phyloP scores from a whole-genome alignment of 805 yeast species.

The Sungouiozyma intestinalis region DNA sequence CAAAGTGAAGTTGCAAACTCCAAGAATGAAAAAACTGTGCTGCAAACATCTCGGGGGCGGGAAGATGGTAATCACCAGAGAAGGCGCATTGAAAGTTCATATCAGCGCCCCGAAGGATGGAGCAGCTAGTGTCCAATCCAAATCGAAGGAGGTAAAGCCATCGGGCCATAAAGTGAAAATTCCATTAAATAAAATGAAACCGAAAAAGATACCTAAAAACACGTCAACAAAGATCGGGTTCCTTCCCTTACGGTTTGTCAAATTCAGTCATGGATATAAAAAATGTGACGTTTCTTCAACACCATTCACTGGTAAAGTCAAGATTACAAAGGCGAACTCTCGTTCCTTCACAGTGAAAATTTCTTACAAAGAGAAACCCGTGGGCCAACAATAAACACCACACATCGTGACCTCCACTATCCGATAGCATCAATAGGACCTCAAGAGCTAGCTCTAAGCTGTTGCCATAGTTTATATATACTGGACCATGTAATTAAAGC shows the following conservation, averaged over 20 bases:
- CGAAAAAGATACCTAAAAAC: slow-evolving; percentile 10
- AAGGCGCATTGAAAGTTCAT: slow-evolving; percentile 29
- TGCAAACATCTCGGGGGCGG: slow-evolving; percentile 47
- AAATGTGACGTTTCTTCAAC: slow-evolving; percentile 33
- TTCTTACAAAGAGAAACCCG: slow-evolving; percentile 4
- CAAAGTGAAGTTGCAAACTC: slow-evolving; percentile 53
- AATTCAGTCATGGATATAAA: slow-evolving; percentile 28
- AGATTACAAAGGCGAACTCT: slow-evolving; percentile 20
- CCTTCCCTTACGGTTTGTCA: slow-evolving; percentile 34
- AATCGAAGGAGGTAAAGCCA: slow-evolving; percentile 6
- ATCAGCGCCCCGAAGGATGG: slow-evolving; percentile 2
- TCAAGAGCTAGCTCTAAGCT: no score
- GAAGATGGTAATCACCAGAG: slow-evolving; percentile 48
- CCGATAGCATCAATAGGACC: no score
- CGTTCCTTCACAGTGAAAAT: slow-evolving; percentile 23
- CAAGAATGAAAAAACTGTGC: slow-evolving; percentile 56
- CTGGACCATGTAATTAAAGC: no score
- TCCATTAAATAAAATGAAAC: slow-evolving; percentile 4
- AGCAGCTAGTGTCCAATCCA: slow-evolving; percentile 13
- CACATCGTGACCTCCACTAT: no score
- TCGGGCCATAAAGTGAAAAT: slow-evolving; percentile 11
- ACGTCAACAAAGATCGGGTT: slow-evolving; percentile 15
- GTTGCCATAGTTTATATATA: no score
- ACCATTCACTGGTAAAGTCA: slow-evolving; percentile 30
- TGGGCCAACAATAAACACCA: no score